phyloP scores from a whole-genome alignment of 2,329 filamentous ascomycete genomes.

The Torrubiella hemipterigena region DNA sequence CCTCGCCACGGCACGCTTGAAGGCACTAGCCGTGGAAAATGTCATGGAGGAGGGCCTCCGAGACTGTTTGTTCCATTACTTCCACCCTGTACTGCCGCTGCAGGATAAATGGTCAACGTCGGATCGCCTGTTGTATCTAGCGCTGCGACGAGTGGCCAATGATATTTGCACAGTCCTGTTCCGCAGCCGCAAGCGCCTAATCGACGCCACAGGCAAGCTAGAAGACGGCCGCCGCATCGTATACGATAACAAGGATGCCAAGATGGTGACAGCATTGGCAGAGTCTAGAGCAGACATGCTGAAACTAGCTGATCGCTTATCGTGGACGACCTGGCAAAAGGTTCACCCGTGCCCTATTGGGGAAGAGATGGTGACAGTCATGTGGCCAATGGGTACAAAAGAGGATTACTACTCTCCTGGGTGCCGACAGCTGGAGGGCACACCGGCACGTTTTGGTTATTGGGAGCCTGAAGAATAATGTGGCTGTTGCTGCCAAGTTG shows the following conservation, averaged over 20 bases:
- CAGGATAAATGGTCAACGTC: conserved; percentile 2
- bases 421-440: conserved; percentile 14
- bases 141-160: conserved; percentile 1
- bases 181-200: conserved; percentile 7
- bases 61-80: conserved; percentile 2
- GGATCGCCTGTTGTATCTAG: neutral
- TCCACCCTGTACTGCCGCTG: neutral
- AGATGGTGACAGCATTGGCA: conserved; percentile 1
- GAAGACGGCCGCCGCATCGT: neutral
- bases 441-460: conserved; percentile 1
- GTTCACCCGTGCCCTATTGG: conserved; percentile 38
- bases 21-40: too few relatives aligned
- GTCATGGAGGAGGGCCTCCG: neutral
- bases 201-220: conserved; percentile 3
- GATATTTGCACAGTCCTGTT: conserved; percentile 3
- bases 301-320: conserved; percentile 33
- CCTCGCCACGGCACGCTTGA: too few relatives aligned
- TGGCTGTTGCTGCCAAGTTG: neutral
- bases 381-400: conserved; percentile 46
- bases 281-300: conserved; percentile 9
- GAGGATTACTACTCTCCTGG: conserved; percentile 36
- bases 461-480: neutral
- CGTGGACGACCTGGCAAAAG: conserved; percentile 49
- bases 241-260: conserved; percentile 9
- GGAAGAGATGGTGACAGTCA: conserved; percentile 49